Conservation (phyloP, 2,329 filamentous ascomycete genomes). For the Claviceps fusiformis region DNA sequence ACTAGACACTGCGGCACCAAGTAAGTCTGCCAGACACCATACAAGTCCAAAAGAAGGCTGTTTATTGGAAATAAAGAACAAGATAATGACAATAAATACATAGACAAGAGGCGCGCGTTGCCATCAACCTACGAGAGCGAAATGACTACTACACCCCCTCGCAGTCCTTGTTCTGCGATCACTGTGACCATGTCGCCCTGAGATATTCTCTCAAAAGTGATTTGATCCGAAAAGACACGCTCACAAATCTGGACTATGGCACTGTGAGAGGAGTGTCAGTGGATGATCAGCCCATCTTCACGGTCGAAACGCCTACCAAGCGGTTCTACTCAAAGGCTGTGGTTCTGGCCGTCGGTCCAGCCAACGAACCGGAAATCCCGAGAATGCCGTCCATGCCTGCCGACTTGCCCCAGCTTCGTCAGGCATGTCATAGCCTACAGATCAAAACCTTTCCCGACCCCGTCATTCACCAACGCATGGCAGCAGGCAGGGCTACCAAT, state of each 20-base stretch:
- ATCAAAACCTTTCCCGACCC: constrained; percentile 44
- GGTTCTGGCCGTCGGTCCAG: constrained; percentile 58
- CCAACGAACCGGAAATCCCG: constrained; percentile 41
- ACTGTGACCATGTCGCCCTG: constrained; percentile 42
- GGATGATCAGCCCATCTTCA: constrained; percentile 46
- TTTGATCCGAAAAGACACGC: constrained; percentile 47
- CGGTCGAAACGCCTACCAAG: constrained; percentile 41
- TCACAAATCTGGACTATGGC: constrained; percentile 48
- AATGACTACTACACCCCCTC: constrained; percentile 59
- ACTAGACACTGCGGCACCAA: constrained; percentile 25
- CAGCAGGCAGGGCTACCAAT: constrained; percentile 36
- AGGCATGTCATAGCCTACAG: constrained; percentile 51
- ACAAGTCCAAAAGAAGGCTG: too few relatives aligned
- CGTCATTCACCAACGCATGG: constrained; percentile 38
- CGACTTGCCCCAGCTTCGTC: constrained; percentile 15
- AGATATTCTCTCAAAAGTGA: constrained; percentile 33
- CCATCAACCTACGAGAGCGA: constrained; percentile 52
- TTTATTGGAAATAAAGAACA: neutral
- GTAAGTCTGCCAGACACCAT: constrained; percentile 16
- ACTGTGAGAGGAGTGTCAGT: constrained; percentile 29
- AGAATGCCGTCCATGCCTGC: constrained; percentile 20
- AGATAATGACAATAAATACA: neutral
- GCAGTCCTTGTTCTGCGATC: constrained; percentile 45
- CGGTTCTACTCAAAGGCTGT: constrained; percentile 46
- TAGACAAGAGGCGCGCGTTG: constrained; percentile 29